phyloP scores from a whole-genome alignment of 129 eudicot species.

The Centella asiatica region DNA sequence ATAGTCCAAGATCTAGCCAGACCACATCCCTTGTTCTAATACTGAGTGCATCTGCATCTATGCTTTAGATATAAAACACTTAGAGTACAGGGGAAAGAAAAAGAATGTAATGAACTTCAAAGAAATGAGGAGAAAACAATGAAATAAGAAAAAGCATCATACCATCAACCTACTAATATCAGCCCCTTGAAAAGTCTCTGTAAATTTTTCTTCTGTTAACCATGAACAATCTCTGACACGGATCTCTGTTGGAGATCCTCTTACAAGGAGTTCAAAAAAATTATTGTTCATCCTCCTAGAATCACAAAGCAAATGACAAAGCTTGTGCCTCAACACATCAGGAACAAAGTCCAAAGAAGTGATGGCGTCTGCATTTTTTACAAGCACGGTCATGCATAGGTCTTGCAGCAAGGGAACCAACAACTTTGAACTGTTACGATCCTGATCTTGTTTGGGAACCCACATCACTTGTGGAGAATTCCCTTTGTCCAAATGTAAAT shows the following conservation, averaged over 20 bases:
- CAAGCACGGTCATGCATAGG: conserved; percentile 45
- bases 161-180: conserved; percentile 55
- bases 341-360: conserved; percentile 70
- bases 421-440: conserved; percentile 17
- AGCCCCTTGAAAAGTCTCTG: conserved; percentile 33
- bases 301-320: conserved; percentile 62
- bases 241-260: conserved; percentile 75
- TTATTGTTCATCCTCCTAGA: conserved; percentile 55
- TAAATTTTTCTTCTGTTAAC: conserved; percentile 55
- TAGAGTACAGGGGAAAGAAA: background rate
- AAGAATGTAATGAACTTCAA: background rate
- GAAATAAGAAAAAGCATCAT: background rate
- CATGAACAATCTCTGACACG: conserved; percentile 83
- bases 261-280: conserved; percentile 57
- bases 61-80: background rate
- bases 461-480: conserved; percentile 30
- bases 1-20: background rate
- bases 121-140: background rate
- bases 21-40: background rate
- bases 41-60: background rate
- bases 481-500: conserved; percentile 12
- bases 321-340: conserved; percentile 68
- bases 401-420: conserved; percentile 52
- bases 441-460: conserved; percentile 46
- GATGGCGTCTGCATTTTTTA: conserved; percentile 65